These are phyloP conservation scores for Haplographium delicatum DNA, from an alignment of 495 filamentous ascomycete genomes.

Conservation along the genomic window DNA sequence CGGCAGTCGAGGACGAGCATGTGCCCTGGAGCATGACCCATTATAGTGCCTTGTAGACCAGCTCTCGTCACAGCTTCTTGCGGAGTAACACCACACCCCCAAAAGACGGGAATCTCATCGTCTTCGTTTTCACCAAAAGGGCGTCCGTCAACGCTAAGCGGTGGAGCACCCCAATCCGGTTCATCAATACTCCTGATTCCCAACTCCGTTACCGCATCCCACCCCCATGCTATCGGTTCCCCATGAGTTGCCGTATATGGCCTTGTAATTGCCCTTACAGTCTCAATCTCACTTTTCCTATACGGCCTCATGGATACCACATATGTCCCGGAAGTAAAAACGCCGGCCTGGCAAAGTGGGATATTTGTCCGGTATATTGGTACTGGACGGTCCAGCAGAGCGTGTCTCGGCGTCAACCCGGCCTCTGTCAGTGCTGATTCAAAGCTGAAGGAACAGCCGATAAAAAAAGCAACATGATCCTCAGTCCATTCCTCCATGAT, in stretches of 20 bases:
- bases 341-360: conserved; percentile 43
- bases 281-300: conserved; percentile 35
- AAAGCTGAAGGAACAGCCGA: conserved; percentile 55
- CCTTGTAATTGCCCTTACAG: conserved; percentile 43
- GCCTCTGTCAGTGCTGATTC: conserved; percentile 42
- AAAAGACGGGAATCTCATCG: conserved; percentile 49
- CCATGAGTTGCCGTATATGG: conserved; percentile 44
- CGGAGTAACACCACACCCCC: conserved; percentile 56
- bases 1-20: conserved; percentile 32
- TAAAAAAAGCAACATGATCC: conserved; percentile 49
- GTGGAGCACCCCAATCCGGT: conserved; percentile 42
- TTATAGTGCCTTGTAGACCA: conserved; percentile 41
- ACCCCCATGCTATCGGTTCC: conserved; percentile 57
- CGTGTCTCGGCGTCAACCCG: conserved; percentile 41
- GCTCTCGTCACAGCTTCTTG: conserved; percentile 50
- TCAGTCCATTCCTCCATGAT: conserved; percentile 41
- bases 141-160: conserved; percentile 28
- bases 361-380: conserved; percentile 51
- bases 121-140: conserved; percentile 25
- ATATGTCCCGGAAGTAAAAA: conserved; percentile 42
- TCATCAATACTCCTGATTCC: conserved; percentile 40
- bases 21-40: conserved; percentile 50
- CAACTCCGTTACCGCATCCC: conserved; percentile 41
- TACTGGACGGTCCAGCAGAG: conserved; percentile 32
- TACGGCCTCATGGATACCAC: conserved; percentile 55